Percentiles rank a stretch among this genome's conserved stretches.
Conservation (phyloP, 106 monocot genomes). For the Acanthochlamys bracteata region DNA sequence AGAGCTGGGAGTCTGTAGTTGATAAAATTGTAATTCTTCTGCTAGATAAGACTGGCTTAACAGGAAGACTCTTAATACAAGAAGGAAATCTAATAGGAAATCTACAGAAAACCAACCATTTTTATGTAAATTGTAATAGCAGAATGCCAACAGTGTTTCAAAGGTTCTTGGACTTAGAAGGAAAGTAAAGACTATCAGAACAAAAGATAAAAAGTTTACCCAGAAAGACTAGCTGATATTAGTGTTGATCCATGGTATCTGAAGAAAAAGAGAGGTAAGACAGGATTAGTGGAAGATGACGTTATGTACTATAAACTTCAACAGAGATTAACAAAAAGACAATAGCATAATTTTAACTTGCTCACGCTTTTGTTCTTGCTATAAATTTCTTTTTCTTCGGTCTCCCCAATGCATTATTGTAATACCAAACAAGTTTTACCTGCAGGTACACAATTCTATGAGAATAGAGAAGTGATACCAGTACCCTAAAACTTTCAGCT, state of each 20-base stretch:
- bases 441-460: constrained; percentile 21
- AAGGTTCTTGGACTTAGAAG: too few relatives aligned
- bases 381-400: constrained; percentile 98
- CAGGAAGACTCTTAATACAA: not conserved
- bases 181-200: too few relatives aligned
- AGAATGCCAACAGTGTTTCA: too few relatives aligned
- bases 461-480: too few relatives aligned
- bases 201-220: constrained; percentile 27
- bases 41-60: not conserved
- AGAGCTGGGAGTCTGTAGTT: constrained; percentile 67
- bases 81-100: not conserved
- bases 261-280: constrained; percentile 6
- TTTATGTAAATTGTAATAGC: not conserved
- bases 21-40: not conserved
- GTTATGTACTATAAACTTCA: not conserved
- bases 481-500: too few relatives aligned
- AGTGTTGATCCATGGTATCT: constrained; percentile 98
- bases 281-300: not conserved
- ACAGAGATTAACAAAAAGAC: not conserved
- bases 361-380: constrained; percentile 86
- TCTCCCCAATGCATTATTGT: constrained; percentile 93
- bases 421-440: constrained; percentile 99
- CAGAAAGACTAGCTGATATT: constrained; percentile 90
- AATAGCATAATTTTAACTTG: not conserved
- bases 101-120: not conserved